Conservation (phyloP, 176 grass and related monocot species). For the Microstegium vimineum region DNA sequence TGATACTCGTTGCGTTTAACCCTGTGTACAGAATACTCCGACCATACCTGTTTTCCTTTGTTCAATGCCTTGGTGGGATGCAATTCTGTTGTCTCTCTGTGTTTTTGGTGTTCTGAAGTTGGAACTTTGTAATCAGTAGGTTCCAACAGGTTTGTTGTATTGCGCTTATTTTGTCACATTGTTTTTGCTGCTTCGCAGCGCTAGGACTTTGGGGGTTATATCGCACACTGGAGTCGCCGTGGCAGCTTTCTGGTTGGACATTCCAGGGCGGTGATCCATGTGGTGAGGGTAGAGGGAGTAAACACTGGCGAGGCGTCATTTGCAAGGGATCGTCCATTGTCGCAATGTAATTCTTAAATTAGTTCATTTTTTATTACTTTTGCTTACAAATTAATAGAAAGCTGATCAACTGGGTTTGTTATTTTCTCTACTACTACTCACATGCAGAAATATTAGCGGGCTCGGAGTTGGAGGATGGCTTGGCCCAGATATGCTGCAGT, state of each 20-base stretch:
- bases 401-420: not conserved
- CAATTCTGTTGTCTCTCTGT: conserved; percentile 17
- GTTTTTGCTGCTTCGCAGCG: conserved; percentile 17
- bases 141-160: not conserved
- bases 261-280: conserved; percentile 48
- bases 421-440: conserved; percentile 32
- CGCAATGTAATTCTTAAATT: conserved; percentile 53
- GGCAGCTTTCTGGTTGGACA: conserved; percentile 55
- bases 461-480: conserved; percentile 65
- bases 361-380: conserved; percentile 6
- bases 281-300: conserved; percentile 13
- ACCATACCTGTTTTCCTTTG: not conserved
- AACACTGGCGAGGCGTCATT: conserved; percentile 45
- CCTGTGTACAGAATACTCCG: not conserved
- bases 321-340: conserved; percentile 56
- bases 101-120: conserved; percentile 12
- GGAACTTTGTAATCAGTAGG: not conserved
- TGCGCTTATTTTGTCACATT: not conserved
- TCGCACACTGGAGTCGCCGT: conserved; percentile 30
- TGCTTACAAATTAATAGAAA: conserved; percentile 14
- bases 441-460: conserved; percentile 67
- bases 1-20: not conserved
- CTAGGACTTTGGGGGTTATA: conserved; percentile 47
- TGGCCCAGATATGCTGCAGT: conserved; percentile 52
- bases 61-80: not conserved